Evolutionary conservation across 2,329 filamentous ascomycete species (phyloP).

Genomic region (Cercospora zeae-maydis): DNA sequence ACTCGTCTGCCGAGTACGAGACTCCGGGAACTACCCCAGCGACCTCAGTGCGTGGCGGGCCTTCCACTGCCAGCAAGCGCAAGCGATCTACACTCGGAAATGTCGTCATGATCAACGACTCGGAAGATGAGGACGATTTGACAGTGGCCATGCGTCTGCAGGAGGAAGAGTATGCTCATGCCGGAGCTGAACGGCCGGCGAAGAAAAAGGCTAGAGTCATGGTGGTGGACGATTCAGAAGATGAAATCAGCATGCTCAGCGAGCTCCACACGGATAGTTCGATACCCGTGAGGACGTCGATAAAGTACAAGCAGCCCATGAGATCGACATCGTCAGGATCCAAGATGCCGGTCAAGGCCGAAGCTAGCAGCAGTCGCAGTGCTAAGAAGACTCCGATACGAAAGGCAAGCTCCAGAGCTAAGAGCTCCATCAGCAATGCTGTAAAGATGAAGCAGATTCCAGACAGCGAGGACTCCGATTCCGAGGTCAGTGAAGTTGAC

Average conservation of each 20-base stretch:
- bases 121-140: constrained; percentile 30
- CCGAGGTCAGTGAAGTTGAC: constrained; percentile 27
- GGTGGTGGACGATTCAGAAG: constrained; percentile 31
- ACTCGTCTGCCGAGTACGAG: constrained; percentile 52
- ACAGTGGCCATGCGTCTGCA: constrained; percentile 35
- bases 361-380: constrained; percentile 10
- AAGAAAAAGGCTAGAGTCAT: constrained; percentile 31
- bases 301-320: background rate
- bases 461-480: constrained; percentile 38
- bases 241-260: constrained; percentile 32
- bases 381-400: constrained; percentile 25
- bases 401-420: constrained; percentile 25
- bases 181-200: constrained; percentile 16
- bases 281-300: constrained; percentile 10
- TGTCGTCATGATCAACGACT: constrained; percentile 28
- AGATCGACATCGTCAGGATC: background rate
- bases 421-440: constrained; percentile 31
- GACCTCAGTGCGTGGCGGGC: constrained; percentile 38
- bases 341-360: constrained; percentile 20
- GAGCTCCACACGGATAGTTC: constrained; percentile 25
- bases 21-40: constrained; percentile 62
- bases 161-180: constrained; percentile 36
- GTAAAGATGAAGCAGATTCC: constrained; percentile 29
- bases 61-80: constrained; percentile 27
- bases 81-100: constrained; percentile 33